phyloP scores from a whole-genome alignment of 2,329 filamentous ascomycete species.

The Drechslerella dactyloides region DNA sequence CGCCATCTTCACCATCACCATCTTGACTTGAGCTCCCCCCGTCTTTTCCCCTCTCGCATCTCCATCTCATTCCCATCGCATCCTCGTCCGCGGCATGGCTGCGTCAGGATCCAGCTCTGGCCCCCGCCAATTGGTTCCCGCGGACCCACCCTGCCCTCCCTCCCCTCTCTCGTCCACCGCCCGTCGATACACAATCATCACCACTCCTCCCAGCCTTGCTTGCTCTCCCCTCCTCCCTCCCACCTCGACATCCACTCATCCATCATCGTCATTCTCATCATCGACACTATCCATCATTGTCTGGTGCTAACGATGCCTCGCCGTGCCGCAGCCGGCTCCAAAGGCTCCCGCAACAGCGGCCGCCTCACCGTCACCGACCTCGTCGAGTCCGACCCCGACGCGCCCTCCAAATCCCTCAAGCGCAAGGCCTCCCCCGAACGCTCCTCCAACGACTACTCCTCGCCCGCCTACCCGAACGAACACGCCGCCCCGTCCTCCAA shows the following conservation, averaged over 20 bases:
- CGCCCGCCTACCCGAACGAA: constrained; percentile 17
- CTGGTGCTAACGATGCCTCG: constrained; percentile 26
- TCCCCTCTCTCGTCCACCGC: not conserved
- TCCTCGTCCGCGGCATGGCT: not conserved
- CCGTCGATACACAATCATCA: constrained; percentile 1
- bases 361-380: constrained; percentile 45
- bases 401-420: constrained; percentile 46
- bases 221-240: no score
- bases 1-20: not conserved
- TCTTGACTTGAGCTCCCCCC: not conserved
- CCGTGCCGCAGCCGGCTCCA: constrained; percentile 21
- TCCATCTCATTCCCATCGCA: not conserved
- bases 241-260: no score
- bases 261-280: no score
- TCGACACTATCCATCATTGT: no score
- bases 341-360: constrained; percentile 38
- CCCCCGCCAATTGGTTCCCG: not conserved
- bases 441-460: constrained; percentile 35
- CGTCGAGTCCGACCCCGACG: constrained; percentile 47
- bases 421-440: constrained; percentile 46
- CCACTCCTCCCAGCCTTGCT: not conserved
- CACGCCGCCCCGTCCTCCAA: constrained; percentile 27
- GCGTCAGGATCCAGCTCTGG: not conserved
- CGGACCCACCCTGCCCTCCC: not conserved
- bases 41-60: constrained; percentile 4